A percentile compares a stretch with the other conserved stretches of the same genome.
Evolutionary conservation across 2,329 filamentous ascomycete genomes (phyloP).

Genomic region (Colletotrichum chlorophyti): DNA sequence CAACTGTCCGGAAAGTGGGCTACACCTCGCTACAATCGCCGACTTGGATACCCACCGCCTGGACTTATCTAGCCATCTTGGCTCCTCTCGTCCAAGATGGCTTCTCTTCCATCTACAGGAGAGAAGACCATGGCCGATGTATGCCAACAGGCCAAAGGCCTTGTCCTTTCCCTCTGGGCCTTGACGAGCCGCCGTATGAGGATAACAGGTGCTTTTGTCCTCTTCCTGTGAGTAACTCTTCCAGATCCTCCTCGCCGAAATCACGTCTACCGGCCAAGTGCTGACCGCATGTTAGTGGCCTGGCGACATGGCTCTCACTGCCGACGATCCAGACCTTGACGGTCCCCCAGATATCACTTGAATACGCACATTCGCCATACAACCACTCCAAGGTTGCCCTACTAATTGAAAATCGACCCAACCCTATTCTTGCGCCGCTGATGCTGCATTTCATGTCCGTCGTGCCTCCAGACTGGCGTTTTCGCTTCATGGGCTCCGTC

Average conservation of each 20-base stretch:
- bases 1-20: no score
- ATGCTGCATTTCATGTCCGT: slow-evolving; percentile 64
- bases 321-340: slow-evolving; percentile 31
- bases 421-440: slow-evolving; percentile 57
- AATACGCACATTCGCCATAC: slow-evolving; percentile 45
- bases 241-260: not conserved
- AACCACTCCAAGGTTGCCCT: slow-evolving; percentile 61
- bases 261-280: not conserved
- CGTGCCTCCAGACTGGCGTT: slow-evolving; percentile 61
- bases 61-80: not conserved
- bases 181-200: slow-evolving; percentile 43
- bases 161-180: slow-evolving; percentile 38
- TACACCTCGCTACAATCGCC: not conserved
- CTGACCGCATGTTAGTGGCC: slow-evolving; percentile 21
- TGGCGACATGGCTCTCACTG: slow-evolving; percentile 32
- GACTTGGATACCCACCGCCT: no score
- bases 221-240: slow-evolving; percentile 39
- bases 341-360: slow-evolving; percentile 39
- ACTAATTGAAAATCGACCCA: slow-evolving; percentile 59
- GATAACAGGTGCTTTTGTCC: slow-evolving; percentile 35
- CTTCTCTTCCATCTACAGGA: slow-evolving; percentile 6
- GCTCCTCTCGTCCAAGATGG: slow-evolving; percentile 12
- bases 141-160: slow-evolving; percentile 31
- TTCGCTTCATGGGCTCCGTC: slow-evolving; percentile 60
- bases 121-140: slow-evolving; percentile 32